Conservation (phyloP, 1,284 basidiomycete species). For the Malassezia yamatoensis region DNA sequence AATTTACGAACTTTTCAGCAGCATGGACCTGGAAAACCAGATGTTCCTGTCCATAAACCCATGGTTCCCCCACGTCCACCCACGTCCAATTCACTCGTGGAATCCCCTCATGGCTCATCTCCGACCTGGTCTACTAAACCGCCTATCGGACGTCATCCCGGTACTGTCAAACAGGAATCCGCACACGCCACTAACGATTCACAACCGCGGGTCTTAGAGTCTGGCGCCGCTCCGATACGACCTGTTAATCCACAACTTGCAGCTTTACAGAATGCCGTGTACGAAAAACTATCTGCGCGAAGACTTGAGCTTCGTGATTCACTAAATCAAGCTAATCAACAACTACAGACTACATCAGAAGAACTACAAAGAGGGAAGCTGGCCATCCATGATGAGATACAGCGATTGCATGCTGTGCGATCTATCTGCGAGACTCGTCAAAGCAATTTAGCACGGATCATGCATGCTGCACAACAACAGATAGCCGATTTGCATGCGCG, state of each 20-base stretch:
- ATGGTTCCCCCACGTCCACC: not conserved
- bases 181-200: too few species aligned
- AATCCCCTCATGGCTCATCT: slow-evolving; percentile 48
- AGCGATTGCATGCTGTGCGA: slow-evolving; percentile 81
- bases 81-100: too few species aligned
- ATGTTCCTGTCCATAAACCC: not conserved
- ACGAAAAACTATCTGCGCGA: slow-evolving; percentile 63
- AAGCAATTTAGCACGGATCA: slow-evolving; percentile 57
- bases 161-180: too few species aligned
- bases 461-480: slow-evolving; percentile 60
- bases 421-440: slow-evolving; percentile 76
- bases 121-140: slow-evolving; percentile 19
- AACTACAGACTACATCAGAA: slow-evolving; percentile 65
- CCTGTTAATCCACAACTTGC: slow-evolving; percentile 65
- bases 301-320: slow-evolving; percentile 60
- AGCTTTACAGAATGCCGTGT: slow-evolving; percentile 68
- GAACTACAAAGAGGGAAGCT: slow-evolving; percentile 81
- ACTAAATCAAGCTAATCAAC: slow-evolving; percentile 61
- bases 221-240: slow-evolving; percentile 59
- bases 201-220: too few species aligned
- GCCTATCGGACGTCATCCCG: too few species aligned
- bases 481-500: slow-evolving; percentile 53
- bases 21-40: too few species aligned
- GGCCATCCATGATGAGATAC: slow-evolving; percentile 89
- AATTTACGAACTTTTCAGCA: too few species aligned